Evolutionary conservation across 495 filamentous ascomycete species (phyloP).

Genomic region (Wilcoxina mikolae): DNA sequence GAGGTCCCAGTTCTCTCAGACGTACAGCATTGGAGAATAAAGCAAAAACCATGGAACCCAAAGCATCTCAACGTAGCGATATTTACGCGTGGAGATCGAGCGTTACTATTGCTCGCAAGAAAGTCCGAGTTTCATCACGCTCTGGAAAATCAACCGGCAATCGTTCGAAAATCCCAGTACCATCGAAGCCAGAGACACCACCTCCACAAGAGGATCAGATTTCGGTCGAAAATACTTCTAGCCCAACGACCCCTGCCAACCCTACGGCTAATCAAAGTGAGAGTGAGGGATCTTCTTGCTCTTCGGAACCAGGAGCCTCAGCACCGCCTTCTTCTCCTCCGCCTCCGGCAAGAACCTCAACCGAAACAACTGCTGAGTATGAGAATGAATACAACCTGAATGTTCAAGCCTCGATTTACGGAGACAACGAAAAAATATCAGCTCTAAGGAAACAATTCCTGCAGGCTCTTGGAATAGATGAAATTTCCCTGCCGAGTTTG

Average conservation of each 20-base stretch:
- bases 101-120: not conserved
- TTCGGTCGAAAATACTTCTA: not conserved
- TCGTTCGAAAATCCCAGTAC: conserved; percentile 1
- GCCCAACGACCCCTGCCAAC: not conserved
- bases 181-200: not conserved
- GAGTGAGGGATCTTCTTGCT: not conserved
- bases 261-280: not conserved
- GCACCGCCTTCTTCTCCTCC: not conserved
- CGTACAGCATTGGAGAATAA: not conserved
- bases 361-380: not conserved
- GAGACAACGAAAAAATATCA: not conserved
- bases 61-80: not conserved
- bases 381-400: not conserved
- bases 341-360: not conserved
- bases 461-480: conserved; percentile 1
- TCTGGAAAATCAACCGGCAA: not conserved
- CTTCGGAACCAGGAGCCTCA: not conserved
- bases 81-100: conserved; percentile 3
- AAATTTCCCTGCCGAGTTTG: not conserved
- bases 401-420: not conserved
- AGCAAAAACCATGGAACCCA: not conserved
- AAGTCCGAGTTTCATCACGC: not conserved
- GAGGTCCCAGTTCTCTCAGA: not conserved
- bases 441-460: conserved; percentile 1
- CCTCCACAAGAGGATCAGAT: not conserved